Base-by-base conservation (phyloP, 2,329 filamentous ascomycete species). In the Whalleya microplaca region DNA sequence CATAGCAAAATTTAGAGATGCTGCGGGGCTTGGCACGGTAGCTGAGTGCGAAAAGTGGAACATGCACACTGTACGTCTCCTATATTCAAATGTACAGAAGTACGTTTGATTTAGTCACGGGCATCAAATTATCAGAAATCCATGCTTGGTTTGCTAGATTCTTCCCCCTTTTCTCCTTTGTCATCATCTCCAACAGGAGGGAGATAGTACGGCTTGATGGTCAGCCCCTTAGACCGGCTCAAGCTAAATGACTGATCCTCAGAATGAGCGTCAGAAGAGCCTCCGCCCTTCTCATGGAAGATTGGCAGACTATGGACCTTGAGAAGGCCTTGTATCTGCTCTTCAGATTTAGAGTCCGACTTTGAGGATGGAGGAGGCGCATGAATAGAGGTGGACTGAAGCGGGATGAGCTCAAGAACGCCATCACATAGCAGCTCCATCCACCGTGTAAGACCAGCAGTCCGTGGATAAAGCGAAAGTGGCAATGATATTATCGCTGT, bases 191-290 rank as follows among this genome's bases (percentile, higher is more conserved):
- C 90, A 41, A 94, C 79, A 0, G 95, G 95, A 21, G 95, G 95
- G 43, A 99, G 78, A 71, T 90, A 95, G 73, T 92, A 97, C 0
- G 92, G 92, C 66, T 88, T 90, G 62, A 99, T 92, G 41, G 91
- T 84, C 64, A 99, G 86, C 49, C 91, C 93, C 66, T 84, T 87
- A 2, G 84, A 83, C 66, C 91, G 82, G 72, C 92, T 96, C 49
- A 99, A 76, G 58, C 87, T 93, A 72, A 99, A 99, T 3, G 92
- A 92, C 74, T 96, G 83, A 73, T 97, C 92, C 68, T 96, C 91
- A 60, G 86, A 86, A 55, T 84, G 84, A 41, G 84, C 80, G 56
- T 86, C 85, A 1, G 84, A 82, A 9, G 86, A 88, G 14, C 91
- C 92, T 2, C 92, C 92, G 1, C 95, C 94, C 64, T 90, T 91